phyloP scores from a whole-genome alignment of 345 rosid genomes.

The Salix brachista region DNA sequence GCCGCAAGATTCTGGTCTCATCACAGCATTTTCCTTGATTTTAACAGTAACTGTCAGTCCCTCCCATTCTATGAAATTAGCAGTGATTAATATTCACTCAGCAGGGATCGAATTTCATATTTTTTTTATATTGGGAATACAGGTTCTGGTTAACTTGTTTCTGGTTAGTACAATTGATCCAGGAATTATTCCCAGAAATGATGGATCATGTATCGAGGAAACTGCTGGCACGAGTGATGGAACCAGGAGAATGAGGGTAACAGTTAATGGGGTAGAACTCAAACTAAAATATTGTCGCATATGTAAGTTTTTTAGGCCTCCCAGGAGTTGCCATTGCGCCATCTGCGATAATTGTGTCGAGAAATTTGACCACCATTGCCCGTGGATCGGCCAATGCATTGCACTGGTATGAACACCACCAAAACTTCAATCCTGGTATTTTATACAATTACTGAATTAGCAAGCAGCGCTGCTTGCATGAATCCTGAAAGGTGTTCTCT shows the following conservation, averaged over 20 bases:
- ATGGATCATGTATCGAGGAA: slow-evolving; percentile 14
- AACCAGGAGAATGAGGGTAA: slow-evolving; percentile 25
- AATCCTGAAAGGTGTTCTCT: not conserved
- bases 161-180: slow-evolving; percentile 35
- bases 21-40: slow-evolving; percentile 12
- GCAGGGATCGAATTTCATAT: not conserved
- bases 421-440: not conserved
- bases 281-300: slow-evolving; percentile 36
- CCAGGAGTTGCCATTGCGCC: slow-evolving; percentile 46
- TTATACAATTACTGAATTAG: not conserved
- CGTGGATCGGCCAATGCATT: slow-evolving; percentile 43
- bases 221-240: slow-evolving; percentile 15
- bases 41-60: slow-evolving; percentile 25
- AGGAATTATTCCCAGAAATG: slow-evolving; percentile 35
- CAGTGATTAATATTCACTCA: too few species aligned
- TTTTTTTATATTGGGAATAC: not conserved
- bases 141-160: slow-evolving; percentile 35
- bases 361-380: slow-evolving; percentile 43
- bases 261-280: slow-evolving; percentile 32
- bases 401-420: slow-evolving; percentile 28
- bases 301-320: slow-evolving; percentile 38
- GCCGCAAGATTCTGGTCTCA: slow-evolving; percentile 12
- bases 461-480: not conserved
- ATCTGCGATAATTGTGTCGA: slow-evolving; percentile 41
- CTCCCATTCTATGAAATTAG: too few species aligned